A percentile compares a stretch with the other conserved stretches of the same genome.
Evolutionary conservation across 2,329 filamentous ascomycete species (phyloP).

Genomic region (Dothistroma pini): DNA sequence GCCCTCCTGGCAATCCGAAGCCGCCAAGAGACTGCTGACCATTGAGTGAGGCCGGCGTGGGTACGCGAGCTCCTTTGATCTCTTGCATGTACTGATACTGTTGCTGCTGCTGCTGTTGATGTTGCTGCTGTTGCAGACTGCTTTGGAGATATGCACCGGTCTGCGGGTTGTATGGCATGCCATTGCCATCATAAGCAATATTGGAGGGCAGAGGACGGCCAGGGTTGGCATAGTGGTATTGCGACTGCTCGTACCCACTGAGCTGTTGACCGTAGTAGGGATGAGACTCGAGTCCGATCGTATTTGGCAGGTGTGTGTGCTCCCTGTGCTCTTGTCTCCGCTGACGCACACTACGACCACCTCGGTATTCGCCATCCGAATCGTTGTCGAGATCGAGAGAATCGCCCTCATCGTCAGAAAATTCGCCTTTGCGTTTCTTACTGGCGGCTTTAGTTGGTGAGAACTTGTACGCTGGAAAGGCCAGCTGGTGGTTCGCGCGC

Average conservation of each 20-base stretch:
- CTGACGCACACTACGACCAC: constrained; percentile 26
- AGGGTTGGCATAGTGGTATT: constrained; percentile 29
- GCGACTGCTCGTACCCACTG: constrained; percentile 28
- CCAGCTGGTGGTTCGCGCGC: constrained; percentile 75
- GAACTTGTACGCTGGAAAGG: constrained; percentile 93
- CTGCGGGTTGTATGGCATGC: constrained; percentile 30
- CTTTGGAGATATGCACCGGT: constrained; percentile 27
- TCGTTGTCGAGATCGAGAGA: constrained; percentile 34
- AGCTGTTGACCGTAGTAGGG: constrained; percentile 32
- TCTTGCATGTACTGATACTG: constrained; percentile 31
- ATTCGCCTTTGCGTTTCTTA: constrained; percentile 44
- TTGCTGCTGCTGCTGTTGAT: constrained; percentile 21
- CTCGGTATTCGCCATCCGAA: constrained; percentile 34
- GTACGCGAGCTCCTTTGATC: constrained; percentile 24
- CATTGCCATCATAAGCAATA: constrained; percentile 29
- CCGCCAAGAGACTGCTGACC: constrained; percentile 29
- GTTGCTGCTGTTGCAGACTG: constrained; percentile 20
- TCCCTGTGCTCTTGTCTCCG: constrained; percentile 20
- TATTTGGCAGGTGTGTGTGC: constrained; percentile 26
- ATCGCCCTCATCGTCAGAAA: constrained; percentile 35
- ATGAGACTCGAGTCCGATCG: constrained; percentile 30
- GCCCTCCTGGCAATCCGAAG: constrained; percentile 34
- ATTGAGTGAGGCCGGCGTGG: constrained; percentile 27
- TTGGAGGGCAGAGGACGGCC: constrained; percentile 31
- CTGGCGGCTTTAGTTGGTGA: constrained; percentile 69